phyloP scores from a whole-genome alignment of 2,329 filamentous ascomycete genomes.

The Hymenoscyphus occultus region DNA sequence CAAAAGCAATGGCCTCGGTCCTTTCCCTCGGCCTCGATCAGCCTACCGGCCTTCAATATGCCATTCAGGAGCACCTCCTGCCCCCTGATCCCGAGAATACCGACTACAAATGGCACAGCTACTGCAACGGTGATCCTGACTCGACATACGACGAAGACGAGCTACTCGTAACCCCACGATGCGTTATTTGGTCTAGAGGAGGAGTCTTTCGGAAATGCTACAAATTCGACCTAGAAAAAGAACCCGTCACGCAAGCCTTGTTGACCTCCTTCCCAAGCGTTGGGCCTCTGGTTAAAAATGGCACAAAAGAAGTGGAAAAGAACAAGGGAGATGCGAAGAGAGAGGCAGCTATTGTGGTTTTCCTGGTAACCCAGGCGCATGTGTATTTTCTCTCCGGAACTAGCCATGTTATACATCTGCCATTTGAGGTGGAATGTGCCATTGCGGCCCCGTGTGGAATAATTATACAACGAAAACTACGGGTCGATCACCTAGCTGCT shows the following conservation, averaged over 20 bases:
- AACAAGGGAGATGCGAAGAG: slow-evolving; percentile 34
- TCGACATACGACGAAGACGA: slow-evolving; percentile 35
- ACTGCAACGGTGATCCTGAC: slow-evolving; percentile 43
- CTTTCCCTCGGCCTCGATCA: slow-evolving; percentile 88
- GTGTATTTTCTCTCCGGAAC: slow-evolving; percentile 87
- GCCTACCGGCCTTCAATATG: slow-evolving; percentile 78
- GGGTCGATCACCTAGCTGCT: slow-evolving; percentile 47
- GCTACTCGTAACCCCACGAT: slow-evolving; percentile 34
- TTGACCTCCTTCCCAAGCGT: slow-evolving; percentile 71
- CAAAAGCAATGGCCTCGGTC: slow-evolving; percentile 73
- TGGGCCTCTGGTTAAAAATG: slow-evolving; percentile 29
- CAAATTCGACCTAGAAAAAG: slow-evolving; percentile 81
- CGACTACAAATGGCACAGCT: slow-evolving; percentile 74
- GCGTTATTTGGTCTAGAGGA: slow-evolving; percentile 76
- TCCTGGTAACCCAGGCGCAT: slow-evolving; percentile 89
- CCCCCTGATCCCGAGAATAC: slow-evolving; percentile 61
- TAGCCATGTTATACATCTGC: slow-evolving; percentile 86
- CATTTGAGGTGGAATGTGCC: slow-evolving; percentile 88
- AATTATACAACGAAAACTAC: slow-evolving; percentile 77
- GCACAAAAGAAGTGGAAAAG: slow-evolving; percentile 22
- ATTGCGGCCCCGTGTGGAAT: slow-evolving; percentile 80
- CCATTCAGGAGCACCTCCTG: slow-evolving; percentile 77
- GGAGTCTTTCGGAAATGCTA: slow-evolving; percentile 82
- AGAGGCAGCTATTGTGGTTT: slow-evolving; percentile 77
- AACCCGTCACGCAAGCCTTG: slow-evolving; percentile 80